Evolutionary conservation across 129 eudicot genomes (phyloP).

Genomic region (Erigeron canadensis): DNA sequence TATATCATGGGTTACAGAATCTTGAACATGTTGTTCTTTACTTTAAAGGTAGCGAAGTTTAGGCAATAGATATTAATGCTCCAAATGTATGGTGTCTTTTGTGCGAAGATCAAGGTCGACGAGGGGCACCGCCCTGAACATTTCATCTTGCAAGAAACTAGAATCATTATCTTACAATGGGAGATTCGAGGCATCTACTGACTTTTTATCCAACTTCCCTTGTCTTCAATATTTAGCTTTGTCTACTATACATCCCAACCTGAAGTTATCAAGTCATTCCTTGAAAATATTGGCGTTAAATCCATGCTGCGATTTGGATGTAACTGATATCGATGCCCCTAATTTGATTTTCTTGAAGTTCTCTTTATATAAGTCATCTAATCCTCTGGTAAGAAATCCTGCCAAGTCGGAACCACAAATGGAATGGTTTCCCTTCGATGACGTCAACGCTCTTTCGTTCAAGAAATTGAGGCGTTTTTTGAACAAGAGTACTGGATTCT

Average conservation of each 20-base stretch:
- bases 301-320: neutral
- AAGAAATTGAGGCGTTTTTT: conserved; percentile 10
- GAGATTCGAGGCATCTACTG: neutral
- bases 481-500: neutral
- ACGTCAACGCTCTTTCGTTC: neutral
- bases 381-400: neutral
- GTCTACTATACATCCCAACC: neutral
- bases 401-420: neutral
- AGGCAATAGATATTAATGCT: neutral
- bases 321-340: neutral
- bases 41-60: neutral
- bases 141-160: conserved; percentile 1
- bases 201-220: neutral
- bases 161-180: neutral
- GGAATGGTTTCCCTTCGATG: neutral
- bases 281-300: neutral
- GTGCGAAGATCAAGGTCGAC: neutral
- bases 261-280: neutral
- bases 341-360: neutral
- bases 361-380: neutral
- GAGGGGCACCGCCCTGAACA: neutral
- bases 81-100: neutral
- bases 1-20: neutral
- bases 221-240: neutral
- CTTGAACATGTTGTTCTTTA: neutral